phyloP scores from a whole-genome alignment of 306 rosid genomes.

The Lupinus albus region DNA sequence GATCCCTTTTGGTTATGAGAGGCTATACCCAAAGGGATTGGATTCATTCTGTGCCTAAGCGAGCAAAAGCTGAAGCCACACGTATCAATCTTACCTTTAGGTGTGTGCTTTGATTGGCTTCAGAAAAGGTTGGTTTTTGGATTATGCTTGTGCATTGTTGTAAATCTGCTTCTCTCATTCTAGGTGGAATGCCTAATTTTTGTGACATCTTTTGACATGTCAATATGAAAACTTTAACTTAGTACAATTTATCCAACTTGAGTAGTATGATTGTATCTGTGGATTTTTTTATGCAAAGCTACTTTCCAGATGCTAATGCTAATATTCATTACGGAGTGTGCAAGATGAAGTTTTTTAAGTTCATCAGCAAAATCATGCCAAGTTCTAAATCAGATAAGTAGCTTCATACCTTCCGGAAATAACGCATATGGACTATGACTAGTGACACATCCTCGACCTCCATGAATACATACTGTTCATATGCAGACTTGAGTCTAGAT shows the following conservation, averaged over 20 bases:
- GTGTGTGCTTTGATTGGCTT: constrained; percentile 51
- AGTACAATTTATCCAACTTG: not conserved
- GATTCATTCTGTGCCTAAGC: constrained; percentile 88
- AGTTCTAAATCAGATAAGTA: no score
- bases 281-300: constrained; percentile 13
- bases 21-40: constrained; percentile 95
- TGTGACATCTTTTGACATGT: not conserved
- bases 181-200: constrained; percentile 25
- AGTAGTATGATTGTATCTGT: not conserved
- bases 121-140: not conserved
- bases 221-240: constrained; percentile 15
- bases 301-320: not conserved
- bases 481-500: no score
- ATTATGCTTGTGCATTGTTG: constrained; percentile 25
- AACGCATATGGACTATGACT: no score
- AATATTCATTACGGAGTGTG: no score
- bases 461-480: no score
- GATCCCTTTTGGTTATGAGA: constrained; percentile 85
- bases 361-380: no score
- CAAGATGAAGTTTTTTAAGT: no score
- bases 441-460: no score
- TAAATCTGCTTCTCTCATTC: constrained; percentile 12
- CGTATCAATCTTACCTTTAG: constrained; percentile 96
- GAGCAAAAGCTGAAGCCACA: constrained; percentile 69
- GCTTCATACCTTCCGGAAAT: no score